These are phyloP conservation scores for Cadophora luteo-olivacea DNA, from an alignment of 2,329 filamentous ascomycete species.

Conservation along the genomic window DNA sequence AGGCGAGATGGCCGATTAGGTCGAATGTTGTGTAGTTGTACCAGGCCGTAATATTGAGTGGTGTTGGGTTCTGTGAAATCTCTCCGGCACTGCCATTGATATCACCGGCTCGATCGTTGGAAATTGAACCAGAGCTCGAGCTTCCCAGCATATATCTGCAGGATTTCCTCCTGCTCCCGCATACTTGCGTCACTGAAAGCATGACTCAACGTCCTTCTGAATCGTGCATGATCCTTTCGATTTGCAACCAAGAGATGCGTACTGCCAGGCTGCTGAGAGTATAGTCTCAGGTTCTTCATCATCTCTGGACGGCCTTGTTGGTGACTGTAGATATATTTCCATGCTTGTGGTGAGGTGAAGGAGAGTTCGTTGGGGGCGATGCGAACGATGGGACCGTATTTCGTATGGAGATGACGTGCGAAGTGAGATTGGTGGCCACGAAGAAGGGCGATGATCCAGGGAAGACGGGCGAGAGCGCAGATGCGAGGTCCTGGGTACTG, in stretches of 20 bases:
- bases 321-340: not conserved
- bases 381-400: not conserved
- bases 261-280: not conserved
- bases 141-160: not conserved
- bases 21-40: not conserved
- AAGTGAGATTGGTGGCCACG: not conserved
- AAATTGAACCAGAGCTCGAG: not conserved
- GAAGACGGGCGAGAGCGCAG: not conserved
- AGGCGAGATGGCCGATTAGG: not conserved
- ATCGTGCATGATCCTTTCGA: not conserved
- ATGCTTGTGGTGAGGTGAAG: not conserved
- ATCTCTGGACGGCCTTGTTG: not conserved
- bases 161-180: not conserved
- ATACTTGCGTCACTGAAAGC: not conserved
- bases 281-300: not conserved
- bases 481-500: not conserved
- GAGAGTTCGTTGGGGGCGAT: not conserved
- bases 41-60: not conserved
- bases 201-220: not conserved
- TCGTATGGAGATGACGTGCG: not conserved
- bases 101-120: not conserved
- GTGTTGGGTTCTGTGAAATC: not conserved
- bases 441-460: not conserved
- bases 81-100: not conserved
- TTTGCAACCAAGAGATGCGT: not conserved